phyloP scores from a whole-genome alignment of 1,139 yeast genomes.

The Debaryomyces nepalensis region DNA sequence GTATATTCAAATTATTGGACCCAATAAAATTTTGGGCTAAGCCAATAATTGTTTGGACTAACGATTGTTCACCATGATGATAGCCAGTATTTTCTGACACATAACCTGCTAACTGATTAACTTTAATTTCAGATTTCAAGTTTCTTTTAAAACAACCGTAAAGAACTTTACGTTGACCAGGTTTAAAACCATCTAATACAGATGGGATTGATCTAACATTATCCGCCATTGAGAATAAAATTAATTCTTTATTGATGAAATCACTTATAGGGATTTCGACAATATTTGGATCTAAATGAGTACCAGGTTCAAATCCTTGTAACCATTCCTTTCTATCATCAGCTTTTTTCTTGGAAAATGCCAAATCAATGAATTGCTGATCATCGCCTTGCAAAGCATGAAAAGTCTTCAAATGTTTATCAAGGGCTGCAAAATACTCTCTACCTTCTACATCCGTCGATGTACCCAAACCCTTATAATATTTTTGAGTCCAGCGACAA shows the following conservation, averaged over 20 bases:
- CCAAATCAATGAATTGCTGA: slow-evolving; percentile 81
- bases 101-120: slow-evolving; percentile 89
- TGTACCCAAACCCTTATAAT: slow-evolving; percentile 98
- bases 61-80: slow-evolving; percentile 93
- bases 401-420: slow-evolving; percentile 83
- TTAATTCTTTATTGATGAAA: slow-evolving; percentile 92
- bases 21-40: slow-evolving; percentile 96
- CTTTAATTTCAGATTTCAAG: slow-evolving; percentile 78
- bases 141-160: slow-evolving; percentile 89
- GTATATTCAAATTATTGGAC: slow-evolving; percentile 80
- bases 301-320: slow-evolving; percentile 86
- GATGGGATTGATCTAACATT: slow-evolving; percentile 95
- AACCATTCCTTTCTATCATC: slow-evolving; percentile 99
- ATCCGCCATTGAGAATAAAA: slow-evolving; percentile 95
- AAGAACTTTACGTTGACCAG: slow-evolving; percentile 94
- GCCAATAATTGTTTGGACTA: slow-evolving; percentile 88
- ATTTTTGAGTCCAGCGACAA: slow-evolving; percentile 90
- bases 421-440: slow-evolving; percentile 86
- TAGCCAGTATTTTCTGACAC: slow-evolving; percentile 90
- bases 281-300: slow-evolving; percentile 84
- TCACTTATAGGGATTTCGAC: slow-evolving; percentile 86
- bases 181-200: slow-evolving; percentile 93
- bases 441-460: slow-evolving; percentile 81
- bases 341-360: slow-evolving; percentile 93
- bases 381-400: slow-evolving; percentile 85